These are phyloP conservation scores for Moesziomyces antarcticus DNA, from an alignment of 1,284 basidiomycete species.

Conservation along the genomic window DNA sequence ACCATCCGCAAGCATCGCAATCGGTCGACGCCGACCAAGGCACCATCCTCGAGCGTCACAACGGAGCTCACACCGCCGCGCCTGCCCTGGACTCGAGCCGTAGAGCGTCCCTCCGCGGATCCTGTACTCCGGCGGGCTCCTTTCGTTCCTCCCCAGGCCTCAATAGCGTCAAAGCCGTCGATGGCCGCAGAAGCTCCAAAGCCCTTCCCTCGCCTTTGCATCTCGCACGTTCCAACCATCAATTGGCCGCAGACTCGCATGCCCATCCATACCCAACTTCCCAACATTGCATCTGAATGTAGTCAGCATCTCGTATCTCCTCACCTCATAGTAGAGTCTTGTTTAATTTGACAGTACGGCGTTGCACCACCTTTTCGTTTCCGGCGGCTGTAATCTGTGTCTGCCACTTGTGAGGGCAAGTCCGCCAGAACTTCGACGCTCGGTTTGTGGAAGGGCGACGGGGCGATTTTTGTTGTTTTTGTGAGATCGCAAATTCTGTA, in stretches of 20 bases:
- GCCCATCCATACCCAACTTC: slow-evolving; percentile 10
- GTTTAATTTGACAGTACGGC: not conserved
- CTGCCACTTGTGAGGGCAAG: no score
- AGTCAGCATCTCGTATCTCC: not conserved
- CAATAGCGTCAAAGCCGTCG: not conserved
- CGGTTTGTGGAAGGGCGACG: no score
- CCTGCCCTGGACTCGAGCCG: not conserved
- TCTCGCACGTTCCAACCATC: slow-evolving; percentile 22
- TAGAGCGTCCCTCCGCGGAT: slow-evolving; percentile 3
- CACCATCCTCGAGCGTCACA: not conserved
- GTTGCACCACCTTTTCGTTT: no score
- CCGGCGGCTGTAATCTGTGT: no score
- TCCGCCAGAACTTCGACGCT: no score
- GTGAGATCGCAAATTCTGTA: no score
- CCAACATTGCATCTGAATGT: slow-evolving; percentile 19
- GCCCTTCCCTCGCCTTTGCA: slow-evolving; percentile 26
- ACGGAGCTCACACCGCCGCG: slow-evolving; percentile 1
- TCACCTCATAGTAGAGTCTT: not conserved
- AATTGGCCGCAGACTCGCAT: slow-evolving; percentile 4
- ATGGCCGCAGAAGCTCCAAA: slow-evolving; percentile 2
- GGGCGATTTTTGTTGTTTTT: no score
- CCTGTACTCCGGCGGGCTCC: not conserved
- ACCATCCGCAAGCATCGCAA: slow-evolving; percentile 3
- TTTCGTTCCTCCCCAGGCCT: not conserved
- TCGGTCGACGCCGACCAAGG: not conserved